Base-by-base conservation (phyloP, 306 rosid species). In the Corylus americana region DNA sequence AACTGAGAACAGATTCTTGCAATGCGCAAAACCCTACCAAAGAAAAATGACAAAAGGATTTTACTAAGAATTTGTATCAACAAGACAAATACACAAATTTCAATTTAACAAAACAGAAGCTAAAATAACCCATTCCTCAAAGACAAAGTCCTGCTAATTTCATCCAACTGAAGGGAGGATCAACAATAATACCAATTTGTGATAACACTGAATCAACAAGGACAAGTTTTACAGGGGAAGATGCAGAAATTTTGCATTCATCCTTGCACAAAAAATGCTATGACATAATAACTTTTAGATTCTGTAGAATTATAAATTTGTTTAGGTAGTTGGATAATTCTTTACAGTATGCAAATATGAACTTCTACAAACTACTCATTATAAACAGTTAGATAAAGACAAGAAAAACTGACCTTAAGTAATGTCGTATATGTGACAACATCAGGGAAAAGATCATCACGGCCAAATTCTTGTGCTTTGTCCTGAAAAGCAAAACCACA, bases 351-450 rank as follows among this genome's bases (percentile, higher is more conserved):
- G 51, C 6, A 44, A 42, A 5, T 42, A 5, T 42, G 45, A 42
- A 42, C 45, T 42, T 42, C 45, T 42, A 4, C 7, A 42, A 42
- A 42, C 45, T 42, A 42, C 1, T 42, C 45, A 42, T 42, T 42
- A 42, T 42, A 42, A 42, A 42, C 8, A 42, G 6, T 42, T 42
- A 5, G 45, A 42, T 42, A 5, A 42, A 12, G 12, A 39, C 27
- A 59, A 78, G 79, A 83, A 73, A 25, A 54, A 71, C 81, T 29
- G 17, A 93, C 98, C 98, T 90, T 88, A 75, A 91, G 88, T 75
- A 93, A 75, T 48, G 94, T 88, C 50, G 92, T 87, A 74, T 91
- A 93, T 10, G 98, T 93, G 80, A 93, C 86, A 55, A 84, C 84
- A 82, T 93, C 98, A 71, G 98, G 98, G 75, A 86, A 87, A 59